Conservation (phyloP, 1,284 basidiomycete genomes). For the Trametes hirsuta region DNA sequence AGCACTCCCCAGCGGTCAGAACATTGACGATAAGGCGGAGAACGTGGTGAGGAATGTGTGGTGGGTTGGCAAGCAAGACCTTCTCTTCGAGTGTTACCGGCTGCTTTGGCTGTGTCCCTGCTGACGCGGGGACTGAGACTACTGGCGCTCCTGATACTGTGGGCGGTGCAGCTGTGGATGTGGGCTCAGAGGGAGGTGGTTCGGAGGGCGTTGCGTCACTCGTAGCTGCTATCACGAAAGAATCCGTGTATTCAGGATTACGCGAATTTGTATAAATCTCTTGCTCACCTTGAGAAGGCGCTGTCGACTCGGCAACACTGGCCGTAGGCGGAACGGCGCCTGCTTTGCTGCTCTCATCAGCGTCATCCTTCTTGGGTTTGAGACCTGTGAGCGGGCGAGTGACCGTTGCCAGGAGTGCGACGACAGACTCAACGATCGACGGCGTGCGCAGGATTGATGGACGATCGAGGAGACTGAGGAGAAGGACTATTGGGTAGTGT, state of each 20-base stretch:
- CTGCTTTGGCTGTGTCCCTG: conserved; percentile 29
- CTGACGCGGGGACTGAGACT: conserved; percentile 18
- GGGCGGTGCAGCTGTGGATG: conserved; percentile 7
- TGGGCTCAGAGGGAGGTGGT: not conserved
- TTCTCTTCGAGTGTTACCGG: conserved; percentile 59
- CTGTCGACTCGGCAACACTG: not conserved
- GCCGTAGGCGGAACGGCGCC: conserved; percentile 19
- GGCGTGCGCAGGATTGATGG: conserved; percentile 84
- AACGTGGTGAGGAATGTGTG: conserved; percentile 80
- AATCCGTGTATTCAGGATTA: no score
- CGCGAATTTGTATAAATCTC: not conserved
- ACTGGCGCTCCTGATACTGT: conserved; percentile 23
- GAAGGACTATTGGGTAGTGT: conserved; percentile 88
- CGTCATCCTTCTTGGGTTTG: conserved; percentile 52
- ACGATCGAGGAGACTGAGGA: conserved; percentile 86
- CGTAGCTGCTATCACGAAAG: not conserved
- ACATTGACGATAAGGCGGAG: conserved; percentile 93
- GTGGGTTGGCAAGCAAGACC: conserved; percentile 69
- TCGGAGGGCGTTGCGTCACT: not conserved
- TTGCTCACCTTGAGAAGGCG: conserved; percentile 12
- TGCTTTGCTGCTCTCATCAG: conserved; percentile 9
- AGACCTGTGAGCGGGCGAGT: conserved; percentile 78
- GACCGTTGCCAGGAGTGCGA: conserved; percentile 82
- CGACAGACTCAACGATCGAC: conserved; percentile 90
- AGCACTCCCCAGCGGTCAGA: conserved; percentile 92